Base-by-base conservation (phyloP, 768 basidiomycete species). In the Boletus huronensis region DNA sequence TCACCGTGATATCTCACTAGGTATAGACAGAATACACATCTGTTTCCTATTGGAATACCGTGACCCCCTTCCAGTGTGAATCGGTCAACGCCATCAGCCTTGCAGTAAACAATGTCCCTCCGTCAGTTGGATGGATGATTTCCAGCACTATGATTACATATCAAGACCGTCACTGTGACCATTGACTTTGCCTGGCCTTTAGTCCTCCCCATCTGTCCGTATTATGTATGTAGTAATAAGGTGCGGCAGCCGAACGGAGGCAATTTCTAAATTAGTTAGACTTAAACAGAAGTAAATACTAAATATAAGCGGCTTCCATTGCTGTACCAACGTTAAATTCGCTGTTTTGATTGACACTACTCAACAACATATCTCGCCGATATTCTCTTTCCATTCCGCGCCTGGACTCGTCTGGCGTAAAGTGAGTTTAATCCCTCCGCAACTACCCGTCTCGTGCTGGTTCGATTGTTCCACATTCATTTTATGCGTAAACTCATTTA, bases 1-100 rank as follows among this genome's bases (percentile, higher is more conserved):
- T 56, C 58, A 50, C 65, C 60, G 50, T 57, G 57, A 69, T 69
- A 67, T 69, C 66, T 69, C 61, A 39, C 52, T 57, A 60, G 53
- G 58, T 54, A 53, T 67, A 67, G 61, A 68, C 59, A 64, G 50
- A 58, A 55, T 55, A 58, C 50, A 58, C 52, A 29, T 11, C 39
- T 59, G 50, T 57, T 62, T 46, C 56, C 42, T 62, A 60, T 51
- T 53, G 57, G 48, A 55, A 50, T 55, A 36, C 50, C 43, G 53
- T 55, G 48, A 19, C 44, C 38, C 21, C 26, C 17, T 36, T 32
- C 9, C 19, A 0, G 50, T 43, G 43, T 45, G 39, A 32, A 21
- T 31, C 13, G 34, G 28, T 23, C 21, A 14, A 25, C 32, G 11
- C 21, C 10, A 23, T 29, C 25, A n/a, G 34, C 14, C 17, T 6